Evolutionary conservation across 2,329 filamentous ascomycete genomes (phyloP).

Genomic region (Fusarium tuaranense): DNA sequence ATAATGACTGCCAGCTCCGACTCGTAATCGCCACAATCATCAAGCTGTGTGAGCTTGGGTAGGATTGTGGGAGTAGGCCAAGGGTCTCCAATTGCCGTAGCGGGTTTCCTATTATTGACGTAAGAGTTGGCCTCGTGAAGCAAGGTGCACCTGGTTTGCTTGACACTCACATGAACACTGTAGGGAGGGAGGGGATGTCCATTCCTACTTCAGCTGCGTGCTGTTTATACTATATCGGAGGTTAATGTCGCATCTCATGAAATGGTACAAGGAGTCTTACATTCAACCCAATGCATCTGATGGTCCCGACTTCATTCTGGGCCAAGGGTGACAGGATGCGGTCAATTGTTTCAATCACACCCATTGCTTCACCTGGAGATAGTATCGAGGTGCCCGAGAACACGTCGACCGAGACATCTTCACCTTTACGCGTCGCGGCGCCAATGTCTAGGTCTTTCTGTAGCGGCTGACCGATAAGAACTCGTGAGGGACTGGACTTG

Average conservation of each 20-base stretch:
- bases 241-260: not conserved
- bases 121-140: not conserved
- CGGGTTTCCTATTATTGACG: slow-evolving; percentile 58
- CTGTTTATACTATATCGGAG: slow-evolving; percentile 47
- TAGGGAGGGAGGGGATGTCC: slow-evolving; percentile 64
- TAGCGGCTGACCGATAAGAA: slow-evolving; percentile 68
- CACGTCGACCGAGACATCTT: slow-evolving; percentile 66
- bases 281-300: slow-evolving; percentile 70
- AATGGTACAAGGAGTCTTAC: slow-evolving; percentile 34
- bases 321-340: slow-evolving; percentile 59
- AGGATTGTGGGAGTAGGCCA: slow-evolving; percentile 64
- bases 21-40: slow-evolving; percentile 69
- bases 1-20: slow-evolving; percentile 69
- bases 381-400: slow-evolving; percentile 71
- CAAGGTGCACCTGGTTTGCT: not conserved
- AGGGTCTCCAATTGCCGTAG: slow-evolving; percentile 64
- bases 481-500: slow-evolving; percentile 59
- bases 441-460: slow-evolving; percentile 67
- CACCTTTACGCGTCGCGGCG: slow-evolving; percentile 65
- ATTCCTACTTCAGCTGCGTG: slow-evolving; percentile 62
- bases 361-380: slow-evolving; percentile 63
- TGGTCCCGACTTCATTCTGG: slow-evolving; percentile 59
- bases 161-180: slow-evolving; percentile 61
- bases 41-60: slow-evolving; percentile 60
- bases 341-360: slow-evolving; percentile 57